Conservation (phyloP, 2,329 filamentous ascomycete genomes). For the Trichoderma sp. region DNA sequence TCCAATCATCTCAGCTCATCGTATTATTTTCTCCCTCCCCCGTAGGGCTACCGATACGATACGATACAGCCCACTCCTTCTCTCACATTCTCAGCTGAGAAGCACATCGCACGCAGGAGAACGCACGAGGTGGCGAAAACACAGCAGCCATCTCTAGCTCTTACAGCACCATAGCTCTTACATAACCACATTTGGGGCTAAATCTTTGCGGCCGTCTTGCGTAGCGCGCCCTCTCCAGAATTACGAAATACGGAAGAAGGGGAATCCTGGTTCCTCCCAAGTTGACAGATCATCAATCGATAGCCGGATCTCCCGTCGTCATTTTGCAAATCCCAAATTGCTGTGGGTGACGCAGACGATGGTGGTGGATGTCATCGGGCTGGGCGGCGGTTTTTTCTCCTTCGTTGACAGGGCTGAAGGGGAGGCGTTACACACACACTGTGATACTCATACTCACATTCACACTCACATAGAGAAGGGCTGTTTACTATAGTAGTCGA, state of each 20-base stretch:
- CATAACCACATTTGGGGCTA: not conserved
- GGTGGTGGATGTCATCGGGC: not conserved
- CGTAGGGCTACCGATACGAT: not conserved
- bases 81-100: not conserved
- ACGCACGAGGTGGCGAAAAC: conserved; percentile 6
- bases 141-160: not conserved
- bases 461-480: not conserved
- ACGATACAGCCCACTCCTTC: not conserved
- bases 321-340: not conserved
- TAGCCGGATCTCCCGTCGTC: conserved; percentile 10
- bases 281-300: conserved; percentile 9
- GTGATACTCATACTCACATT: not conserved
- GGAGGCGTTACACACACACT: not conserved
- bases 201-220: not conserved
- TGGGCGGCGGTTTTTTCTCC: not conserved
- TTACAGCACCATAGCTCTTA: conserved; percentile 15
- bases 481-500: not conserved
- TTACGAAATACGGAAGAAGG: not conserved
- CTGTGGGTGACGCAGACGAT: not conserved
- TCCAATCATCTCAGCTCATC: not conserved
- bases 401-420: not conserved
- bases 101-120: not conserved
- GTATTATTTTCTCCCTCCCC: not conserved
- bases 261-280: not conserved
- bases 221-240: not conserved